Conservation (phyloP, 2,329 filamentous ascomycete genomes). For the Aspergillus thermomutatus region DNA sequence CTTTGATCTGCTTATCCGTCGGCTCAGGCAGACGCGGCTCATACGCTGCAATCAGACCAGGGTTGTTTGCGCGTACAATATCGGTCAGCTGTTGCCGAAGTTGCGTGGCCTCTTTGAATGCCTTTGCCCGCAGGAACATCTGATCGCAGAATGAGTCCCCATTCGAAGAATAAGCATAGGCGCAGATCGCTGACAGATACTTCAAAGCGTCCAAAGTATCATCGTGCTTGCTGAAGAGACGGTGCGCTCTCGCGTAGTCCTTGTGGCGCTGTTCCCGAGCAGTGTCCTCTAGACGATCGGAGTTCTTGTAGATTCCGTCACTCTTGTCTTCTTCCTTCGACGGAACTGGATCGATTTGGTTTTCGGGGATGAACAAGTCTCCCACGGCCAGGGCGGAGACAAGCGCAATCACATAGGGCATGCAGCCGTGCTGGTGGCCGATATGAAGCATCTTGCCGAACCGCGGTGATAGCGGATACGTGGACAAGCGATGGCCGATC, state of each 20-base stretch:
- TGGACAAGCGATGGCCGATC: slow-evolving; percentile 75
- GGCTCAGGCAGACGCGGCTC: slow-evolving; percentile 54
- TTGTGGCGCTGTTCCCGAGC: slow-evolving; percentile 63
- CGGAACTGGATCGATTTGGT: slow-evolving; percentile 64
- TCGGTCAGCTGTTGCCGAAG: slow-evolving; percentile 79
- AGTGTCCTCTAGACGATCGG: slow-evolving; percentile 69
- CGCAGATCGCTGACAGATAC: slow-evolving; percentile 80
- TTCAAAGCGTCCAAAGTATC: slow-evolving; percentile 86
- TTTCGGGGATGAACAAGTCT: slow-evolving; percentile 82
- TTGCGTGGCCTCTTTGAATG: slow-evolving; percentile 79
- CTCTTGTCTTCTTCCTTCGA: slow-evolving; percentile 41
- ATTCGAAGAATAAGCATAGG: slow-evolving; percentile 70
- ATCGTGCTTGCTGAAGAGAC: slow-evolving; percentile 75
- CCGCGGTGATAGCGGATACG: slow-evolving; percentile 85
- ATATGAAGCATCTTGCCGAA: slow-evolving; percentile 91
- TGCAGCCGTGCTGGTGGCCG: slow-evolving; percentile 75
- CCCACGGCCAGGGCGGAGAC: slow-evolving; percentile 85
- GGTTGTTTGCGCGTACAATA: slow-evolving; percentile 72
- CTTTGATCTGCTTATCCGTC: slow-evolving; percentile 67
- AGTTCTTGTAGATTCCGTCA: slow-evolving; percentile 53
- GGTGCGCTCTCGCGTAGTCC: slow-evolving; percentile 68
- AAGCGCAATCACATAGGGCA: slow-evolving; percentile 81
- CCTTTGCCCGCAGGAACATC: slow-evolving; percentile 84
- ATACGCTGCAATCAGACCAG: slow-evolving; percentile 42
- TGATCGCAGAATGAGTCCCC: slow-evolving; percentile 71